Evolutionary conservation across 345 rosid genomes (phyloP).

Genomic region (Ceriops zippeliana): DNA sequence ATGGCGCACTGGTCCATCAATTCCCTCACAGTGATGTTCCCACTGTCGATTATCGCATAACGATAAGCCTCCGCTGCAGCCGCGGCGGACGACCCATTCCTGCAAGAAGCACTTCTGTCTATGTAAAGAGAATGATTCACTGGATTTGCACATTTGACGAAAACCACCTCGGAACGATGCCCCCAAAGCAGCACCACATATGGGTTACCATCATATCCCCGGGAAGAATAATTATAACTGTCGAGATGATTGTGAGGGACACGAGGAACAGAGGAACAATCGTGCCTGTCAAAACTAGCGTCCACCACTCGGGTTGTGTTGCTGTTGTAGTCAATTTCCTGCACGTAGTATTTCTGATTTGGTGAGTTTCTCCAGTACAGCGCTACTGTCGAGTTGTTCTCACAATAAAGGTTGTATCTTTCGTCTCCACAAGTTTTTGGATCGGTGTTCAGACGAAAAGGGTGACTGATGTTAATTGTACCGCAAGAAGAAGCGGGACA

Average conservation of each 20-base stretch:
- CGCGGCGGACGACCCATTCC: not conserved
- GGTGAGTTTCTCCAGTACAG: too few relatives aligned
- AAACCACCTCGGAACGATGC: too few relatives aligned
- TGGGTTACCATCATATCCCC: too few relatives aligned
- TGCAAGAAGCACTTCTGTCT: not conserved
- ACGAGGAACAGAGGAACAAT: conserved; percentile 11
- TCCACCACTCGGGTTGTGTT: not conserved
- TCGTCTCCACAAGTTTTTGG: not conserved
- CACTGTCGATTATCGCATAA: too few relatives aligned
- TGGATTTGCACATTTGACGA: too few relatives aligned
- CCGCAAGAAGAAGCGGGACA: conserved; percentile 4
- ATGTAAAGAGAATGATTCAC: not conserved
- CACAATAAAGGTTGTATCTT: not conserved
- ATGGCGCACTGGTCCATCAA: too few relatives aligned
- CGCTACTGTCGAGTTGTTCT: not conserved
- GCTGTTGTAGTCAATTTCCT: not conserved
- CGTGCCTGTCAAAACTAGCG: not conserved
- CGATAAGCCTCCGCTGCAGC: not conserved
- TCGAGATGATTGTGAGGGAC: not conserved
- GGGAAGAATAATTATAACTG: too few relatives aligned
- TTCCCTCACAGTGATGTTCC: too few relatives aligned
- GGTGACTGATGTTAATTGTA: not conserved
- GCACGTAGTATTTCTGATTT: not conserved
- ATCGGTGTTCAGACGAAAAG: conserved; percentile 4
- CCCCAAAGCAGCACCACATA: too few relatives aligned